Percentiles rank a stretch among this genome's conserved stretches.
Conservation (phyloP, 2,329 filamentous ascomycete species). For the Coniochaeta sp. region DNA sequence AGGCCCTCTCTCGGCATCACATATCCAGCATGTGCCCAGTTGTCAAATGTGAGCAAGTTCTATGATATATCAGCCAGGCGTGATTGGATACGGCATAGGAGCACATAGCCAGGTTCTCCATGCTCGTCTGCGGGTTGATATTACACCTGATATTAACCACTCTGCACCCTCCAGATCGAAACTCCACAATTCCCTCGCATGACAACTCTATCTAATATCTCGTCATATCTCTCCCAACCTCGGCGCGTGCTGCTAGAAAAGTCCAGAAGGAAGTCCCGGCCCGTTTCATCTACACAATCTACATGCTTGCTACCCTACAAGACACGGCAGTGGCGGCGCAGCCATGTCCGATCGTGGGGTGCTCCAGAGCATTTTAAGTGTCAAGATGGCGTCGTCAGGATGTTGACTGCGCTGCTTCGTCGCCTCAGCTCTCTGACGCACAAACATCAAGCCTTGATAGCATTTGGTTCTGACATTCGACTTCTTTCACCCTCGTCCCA, state of each 20-base stretch:
- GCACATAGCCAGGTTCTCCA: conserved; percentile 6
- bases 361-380: neutral
- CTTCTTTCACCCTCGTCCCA: no score
- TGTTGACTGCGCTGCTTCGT: neutral
- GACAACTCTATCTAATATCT: conserved; percentile 13
- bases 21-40: neutral
- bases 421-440: neutral
- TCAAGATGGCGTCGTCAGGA: neutral
- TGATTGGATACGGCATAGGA: conserved; percentile 10
- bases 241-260: neutral
- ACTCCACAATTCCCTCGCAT: conserved; percentile 11
- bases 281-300: conserved; percentile 12
- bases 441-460: neutral
- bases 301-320: neutral
- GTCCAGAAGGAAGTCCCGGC: conserved; percentile 6
- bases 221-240: conserved; percentile 8
- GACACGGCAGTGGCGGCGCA: neutral
- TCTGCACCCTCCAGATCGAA: neutral
- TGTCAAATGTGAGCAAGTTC: neutral
- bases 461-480: no score
- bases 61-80: neutral
- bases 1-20: neutral
- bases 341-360: neutral
- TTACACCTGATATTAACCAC: conserved; percentile 5
- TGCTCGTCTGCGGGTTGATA: conserved; percentile 10